Base-by-base conservation (phyloP, 1,139 yeast species). In the Candida neerlandica region DNA sequence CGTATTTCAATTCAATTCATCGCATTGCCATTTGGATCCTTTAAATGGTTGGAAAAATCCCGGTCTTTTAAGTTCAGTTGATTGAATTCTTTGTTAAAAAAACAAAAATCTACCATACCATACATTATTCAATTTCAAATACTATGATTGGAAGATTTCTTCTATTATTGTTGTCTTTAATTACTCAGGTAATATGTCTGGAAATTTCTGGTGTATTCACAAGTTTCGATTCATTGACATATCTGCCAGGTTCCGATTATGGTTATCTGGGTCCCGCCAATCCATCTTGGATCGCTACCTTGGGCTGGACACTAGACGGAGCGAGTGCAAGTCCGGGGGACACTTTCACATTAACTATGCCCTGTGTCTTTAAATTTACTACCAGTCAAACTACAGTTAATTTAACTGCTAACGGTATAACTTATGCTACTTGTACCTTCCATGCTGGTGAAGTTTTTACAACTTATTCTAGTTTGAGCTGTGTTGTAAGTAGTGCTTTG, bases 381-480 rank as follows among this genome's bases (percentile, higher is more conserved):
- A 11, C 63, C 4, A 14, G 51, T 3, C 19, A 54, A 16, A 19
- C 50, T 5, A 35, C 56, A 3, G 34, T 63, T 2, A 14, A 43
- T 19, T 55, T 65, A 41, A 34, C 14, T 1, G 52, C 67, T 4
- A 68, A 69, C 11, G 72, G 66, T 46, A 62, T 38, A 1, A 37
- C 50, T 1, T 67, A 58, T 45, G 75, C 74, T 7, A 62, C 62
- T 3, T 70, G 75, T 63, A 39, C 44, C 1, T 52, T 61, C 10
- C 48, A 37, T 32, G 43, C 55, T 14, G 73, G 71, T 27, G 67
- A 62, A 29, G 29, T 57, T 5, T 34, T 61, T 15, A 59, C 61
- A 12, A 48, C 63, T 5, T 62, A 50, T 49, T 65, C 72, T 2
- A 47, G 57, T 27, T 41, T 70, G 14, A 49, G 49, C 3, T 70